A percentile compares a stretch with the other conserved stretches of the same genome.
Conservation (phyloP, 139 green algal species). For the Nannochloris sp. region DNA sequence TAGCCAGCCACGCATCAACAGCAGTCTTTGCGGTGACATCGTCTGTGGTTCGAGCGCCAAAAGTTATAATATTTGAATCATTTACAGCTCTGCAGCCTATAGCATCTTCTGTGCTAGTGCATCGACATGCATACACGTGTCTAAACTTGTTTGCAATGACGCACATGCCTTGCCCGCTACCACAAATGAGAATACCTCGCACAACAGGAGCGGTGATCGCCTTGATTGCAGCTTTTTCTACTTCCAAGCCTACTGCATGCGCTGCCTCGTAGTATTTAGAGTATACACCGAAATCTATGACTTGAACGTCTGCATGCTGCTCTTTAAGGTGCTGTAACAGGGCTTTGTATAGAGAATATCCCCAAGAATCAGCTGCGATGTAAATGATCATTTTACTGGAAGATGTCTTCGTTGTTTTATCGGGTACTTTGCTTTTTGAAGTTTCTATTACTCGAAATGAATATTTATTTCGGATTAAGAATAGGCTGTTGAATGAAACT, state of each 20-base stretch:
- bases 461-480: neutral
- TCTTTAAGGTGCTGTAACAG: neutral
- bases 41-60: neutral
- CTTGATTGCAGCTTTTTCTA: neutral
- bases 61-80: slow-evolving; percentile 3
- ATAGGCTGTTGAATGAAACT: no score
- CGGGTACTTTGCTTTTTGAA: neutral
- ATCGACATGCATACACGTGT: slow-evolving; percentile 2
- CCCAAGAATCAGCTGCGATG: slow-evolving; percentile 5
- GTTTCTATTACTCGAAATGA: neutral
- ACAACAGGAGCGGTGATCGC: neutral
- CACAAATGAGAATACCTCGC: slow-evolving; percentile 2
- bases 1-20: slow-evolving; percentile 1
- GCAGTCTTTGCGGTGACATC: neutral
- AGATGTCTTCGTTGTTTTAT: neutral
- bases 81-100: neutral
- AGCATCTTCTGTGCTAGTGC: neutral
- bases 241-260: neutral
- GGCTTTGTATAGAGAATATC: neutral
- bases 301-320: neutral
- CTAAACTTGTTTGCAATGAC: slow-evolving; percentile 14
- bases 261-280: slow-evolving; percentile 4
- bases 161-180: slow-evolving; percentile 7
- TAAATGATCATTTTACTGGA: neutral
- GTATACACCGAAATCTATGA: neutral